Evolutionary conservation across 768 basidiomycete species (phyloP), one percentile per base, ranked within the genome.

Genomic region (Inosperma sp.): DNA sequence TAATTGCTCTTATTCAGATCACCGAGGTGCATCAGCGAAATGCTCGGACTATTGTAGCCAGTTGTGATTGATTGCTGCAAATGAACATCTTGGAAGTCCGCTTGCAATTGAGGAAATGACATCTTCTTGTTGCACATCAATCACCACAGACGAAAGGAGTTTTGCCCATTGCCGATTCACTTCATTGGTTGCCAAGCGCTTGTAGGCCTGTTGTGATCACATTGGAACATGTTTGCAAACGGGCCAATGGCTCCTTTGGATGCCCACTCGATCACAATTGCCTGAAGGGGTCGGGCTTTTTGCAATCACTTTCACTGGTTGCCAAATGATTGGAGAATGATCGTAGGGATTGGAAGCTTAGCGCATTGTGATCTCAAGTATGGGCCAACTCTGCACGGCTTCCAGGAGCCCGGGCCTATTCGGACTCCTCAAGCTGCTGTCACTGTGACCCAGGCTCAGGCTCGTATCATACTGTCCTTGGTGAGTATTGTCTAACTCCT

Each of bases 1-100:
- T 37, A 98, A 71, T 67, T 98, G 90, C 26, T 84, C 70, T 93
- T 92, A 69, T 93, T 94, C 46, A 99, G 80, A 68, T 96, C 92
- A 22, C 94, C 93, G 10, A 96, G 75, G 67, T 94, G 88, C 52
- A n/a, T n/a, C n/a, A n/a, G n/a, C n/a, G n/a, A n/a, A n/a, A n/a
- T n/a, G n/a, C n/a, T n/a, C n/a, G n/a, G n/a, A n/a, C n/a, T n/a
- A n/a, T n/a, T n/a, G n/a, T n/a, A n/a, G n/a, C n/a, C n/a, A n/a
- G n/a, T n/a, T n/a, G n/a, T n/a, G n/a, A n/a, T n/a, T n/a, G n/a
- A n/a, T n/a, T n/a, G n/a, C n/a, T n/a, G n/a, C n/a, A n/a, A n/a
- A n/a, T n/a, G n/a, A n/a, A n/a, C 1, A 12, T 19, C 17, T 19
- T 44, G 27, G 27, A 44, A 44, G 27, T 30, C 42, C 17, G 42